Base-by-base conservation (phyloP, 169 alveolate species). In the Babesia gibsoni region DNA sequence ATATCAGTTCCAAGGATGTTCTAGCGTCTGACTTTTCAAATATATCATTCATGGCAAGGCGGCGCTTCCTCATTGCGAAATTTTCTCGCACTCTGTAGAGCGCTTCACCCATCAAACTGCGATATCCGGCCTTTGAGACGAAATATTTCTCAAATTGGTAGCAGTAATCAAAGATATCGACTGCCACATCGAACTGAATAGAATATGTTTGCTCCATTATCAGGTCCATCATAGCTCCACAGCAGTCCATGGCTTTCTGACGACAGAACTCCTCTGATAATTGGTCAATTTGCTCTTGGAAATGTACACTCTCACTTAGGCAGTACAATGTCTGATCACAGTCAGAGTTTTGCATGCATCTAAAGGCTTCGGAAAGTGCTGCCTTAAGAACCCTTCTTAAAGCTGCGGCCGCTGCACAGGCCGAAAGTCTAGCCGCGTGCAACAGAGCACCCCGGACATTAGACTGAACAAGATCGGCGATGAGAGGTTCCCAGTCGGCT, bases 201-300 rank as follows among this genome's bases (percentile, higher is more conserved):
- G 96, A 91, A 82, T 90, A 84, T 39, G 96, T 89, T 67, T 92
- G 96, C 83, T 92, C 96, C 57, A 92, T 67, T 25, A 92, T 89
- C 67, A 91, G 70, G 61, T 92, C 91, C 73, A 80, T 85, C 96
- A 92, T 92, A 39, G 91, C 90, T 22, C 50, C 75, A 16, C 94
- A 89, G 63, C 96, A 92, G 23, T 46, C 84, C 32, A 69, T 73
- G 12, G 96, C 96, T 84, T 90, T 91, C 73, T 82, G 90, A 32
- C 88, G 57, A 39, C 94, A 89, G 58, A 67, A 89, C 64, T 89
- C 90, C 73, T 89, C 90, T 29, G 83, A 59, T 35, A 84, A 79
- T 49, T 87, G 92, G 70, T 82, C 90, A 43, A 89, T 68, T 33
- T 80, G 90, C 42, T 88, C 92, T 37, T 81, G 72, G 67, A 88